A percentile compares a stretch with the other conserved stretches of the same genome.
phyloP scores from a whole-genome alignment of 2,329 filamentous ascomycete genomes.

The Aspergillus floridensis region DNA sequence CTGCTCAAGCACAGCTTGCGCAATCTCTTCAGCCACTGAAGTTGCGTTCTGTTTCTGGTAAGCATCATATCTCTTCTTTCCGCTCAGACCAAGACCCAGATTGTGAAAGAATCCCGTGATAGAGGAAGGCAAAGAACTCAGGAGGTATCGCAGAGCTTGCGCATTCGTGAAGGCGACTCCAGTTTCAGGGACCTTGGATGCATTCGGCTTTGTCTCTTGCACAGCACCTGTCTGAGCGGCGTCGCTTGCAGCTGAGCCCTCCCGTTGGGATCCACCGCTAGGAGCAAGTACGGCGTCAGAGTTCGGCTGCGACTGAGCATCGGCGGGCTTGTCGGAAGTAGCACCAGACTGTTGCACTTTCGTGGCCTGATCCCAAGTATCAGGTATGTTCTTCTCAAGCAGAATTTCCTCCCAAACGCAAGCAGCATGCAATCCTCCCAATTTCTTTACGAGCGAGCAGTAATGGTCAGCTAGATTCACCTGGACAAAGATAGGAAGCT shows the following conservation, averaged over 20 bases:
- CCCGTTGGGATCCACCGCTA: constrained; percentile 26
- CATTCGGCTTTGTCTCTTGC: constrained; percentile 19
- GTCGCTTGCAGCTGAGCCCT: constrained; percentile 21
- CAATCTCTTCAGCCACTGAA: constrained; percentile 66
- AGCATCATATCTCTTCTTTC: constrained; percentile 68
- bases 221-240: constrained; percentile 16
- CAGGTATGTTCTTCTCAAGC: constrained; percentile 70
- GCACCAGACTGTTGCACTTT: constrained; percentile 40
- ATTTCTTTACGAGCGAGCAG: constrained; percentile 65
- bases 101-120: constrained; percentile 85
- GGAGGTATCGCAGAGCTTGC: constrained; percentile 69
- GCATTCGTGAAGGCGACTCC: constrained; percentile 67
- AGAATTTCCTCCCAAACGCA: constrained; percentile 83
- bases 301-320: constrained; percentile 25
- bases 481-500: constrained; percentile 64
- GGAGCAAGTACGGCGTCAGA: constrained; percentile 21
- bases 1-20: constrained; percentile 67
- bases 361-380: constrained; percentile 51
- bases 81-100: constrained; percentile 76
- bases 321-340: constrained; percentile 43
- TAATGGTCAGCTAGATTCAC: constrained; percentile 87
- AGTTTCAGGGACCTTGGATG: constrained; percentile 27
- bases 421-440: constrained; percentile 75
- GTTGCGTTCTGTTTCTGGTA: constrained; percentile 61
- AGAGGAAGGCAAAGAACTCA: constrained; percentile 74